These are phyloP conservation scores for Cordyceps sp. DNA, from an alignment of 2,329 filamentous ascomycete genomes.

Conservation along the genomic window DNA sequence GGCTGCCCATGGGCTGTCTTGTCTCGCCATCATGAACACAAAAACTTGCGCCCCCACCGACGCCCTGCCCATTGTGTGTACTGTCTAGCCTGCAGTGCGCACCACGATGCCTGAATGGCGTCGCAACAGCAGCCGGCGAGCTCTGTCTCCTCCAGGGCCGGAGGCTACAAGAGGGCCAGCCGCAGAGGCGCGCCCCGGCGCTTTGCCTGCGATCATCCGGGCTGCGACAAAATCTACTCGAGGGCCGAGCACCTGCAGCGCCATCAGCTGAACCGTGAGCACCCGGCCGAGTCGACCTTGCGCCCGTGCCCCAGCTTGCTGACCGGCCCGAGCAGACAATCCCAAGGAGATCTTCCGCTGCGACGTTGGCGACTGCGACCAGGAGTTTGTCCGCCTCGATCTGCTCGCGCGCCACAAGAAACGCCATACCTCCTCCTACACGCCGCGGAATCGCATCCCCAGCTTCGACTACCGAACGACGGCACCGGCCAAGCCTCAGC, in stretches of 20 bases:
- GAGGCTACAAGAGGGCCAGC: conserved; percentile 31
- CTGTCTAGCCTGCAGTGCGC: too few relatives aligned
- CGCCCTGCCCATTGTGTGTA: too few relatives aligned
- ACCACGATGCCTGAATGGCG: conserved; percentile 6
- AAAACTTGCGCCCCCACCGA: too few relatives aligned
- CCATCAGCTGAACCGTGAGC: conserved; percentile 68
- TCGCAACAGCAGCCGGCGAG: conserved; percentile 6
- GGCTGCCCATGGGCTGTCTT: too few relatives aligned
- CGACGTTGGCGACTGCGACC: conserved; percentile 57
- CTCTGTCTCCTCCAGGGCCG: conserved; percentile 3
- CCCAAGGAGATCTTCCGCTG: conserved; percentile 68
- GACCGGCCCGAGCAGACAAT: conserved; percentile 35
- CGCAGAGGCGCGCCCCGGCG: conserved; percentile 30
- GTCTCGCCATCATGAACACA: too few relatives aligned
- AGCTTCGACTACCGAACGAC: conserved; percentile 20
- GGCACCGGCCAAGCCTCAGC: too few relatives aligned
- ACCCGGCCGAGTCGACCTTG: background rate
- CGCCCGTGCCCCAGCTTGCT: conserved; percentile 1
- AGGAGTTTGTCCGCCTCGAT: conserved; percentile 65
- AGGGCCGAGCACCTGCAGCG: conserved; percentile 67
- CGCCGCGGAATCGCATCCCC: conserved; percentile 31
- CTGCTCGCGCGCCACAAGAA: conserved; percentile 53
- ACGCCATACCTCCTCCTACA: conserved; percentile 40
- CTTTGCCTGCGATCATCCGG: conserved; percentile 50
- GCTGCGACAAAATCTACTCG: conserved; percentile 67